Percentiles rank a stretch among this genome's conserved stretches.
Evolutionary conservation across 345 rosid genomes (phyloP).

Genomic region (Clarkia xantiana): DNA sequence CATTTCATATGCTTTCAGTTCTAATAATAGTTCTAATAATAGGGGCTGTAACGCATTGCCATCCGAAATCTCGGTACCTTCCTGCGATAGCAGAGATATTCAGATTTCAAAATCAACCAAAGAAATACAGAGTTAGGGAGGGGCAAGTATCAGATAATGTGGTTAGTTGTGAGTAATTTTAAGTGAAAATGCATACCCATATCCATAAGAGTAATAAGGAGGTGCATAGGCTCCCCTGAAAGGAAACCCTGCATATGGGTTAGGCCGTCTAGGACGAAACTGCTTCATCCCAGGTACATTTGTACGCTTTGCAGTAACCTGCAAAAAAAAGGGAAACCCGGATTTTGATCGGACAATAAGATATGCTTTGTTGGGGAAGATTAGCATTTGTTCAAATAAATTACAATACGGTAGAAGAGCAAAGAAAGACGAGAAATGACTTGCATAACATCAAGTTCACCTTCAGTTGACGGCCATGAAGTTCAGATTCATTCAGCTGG

Average conservation of each 20-base stretch:
- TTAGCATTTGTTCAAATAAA: neutral
- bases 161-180: neutral
- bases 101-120: neutral
- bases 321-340: neutral
- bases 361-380: neutral
- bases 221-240: conserved; percentile 27
- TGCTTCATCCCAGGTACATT: conserved; percentile 76
- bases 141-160: neutral
- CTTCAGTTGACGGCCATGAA: conserved; percentile 66
- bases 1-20: no score
- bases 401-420: neutral
- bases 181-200: conserved; percentile 28
- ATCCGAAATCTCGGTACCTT: conserved; percentile 45
- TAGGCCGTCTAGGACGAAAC: conserved; percentile 38
- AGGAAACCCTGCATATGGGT: conserved; percentile 25
- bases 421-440: neutral
- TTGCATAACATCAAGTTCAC: conserved; percentile 10
- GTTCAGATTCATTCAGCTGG: conserved; percentile 48
- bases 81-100: conserved; percentile 22
- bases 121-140: neutral
- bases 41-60: conserved; percentile 59
- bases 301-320: conserved; percentile 58
- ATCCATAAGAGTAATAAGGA: conserved; percentile 42
- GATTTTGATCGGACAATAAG: neutral
- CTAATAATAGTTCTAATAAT: conserved; percentile 13